Evolutionary conservation across 2,329 filamentous ascomycete species (phyloP).

Genomic region (Amphichorda felina): DNA sequence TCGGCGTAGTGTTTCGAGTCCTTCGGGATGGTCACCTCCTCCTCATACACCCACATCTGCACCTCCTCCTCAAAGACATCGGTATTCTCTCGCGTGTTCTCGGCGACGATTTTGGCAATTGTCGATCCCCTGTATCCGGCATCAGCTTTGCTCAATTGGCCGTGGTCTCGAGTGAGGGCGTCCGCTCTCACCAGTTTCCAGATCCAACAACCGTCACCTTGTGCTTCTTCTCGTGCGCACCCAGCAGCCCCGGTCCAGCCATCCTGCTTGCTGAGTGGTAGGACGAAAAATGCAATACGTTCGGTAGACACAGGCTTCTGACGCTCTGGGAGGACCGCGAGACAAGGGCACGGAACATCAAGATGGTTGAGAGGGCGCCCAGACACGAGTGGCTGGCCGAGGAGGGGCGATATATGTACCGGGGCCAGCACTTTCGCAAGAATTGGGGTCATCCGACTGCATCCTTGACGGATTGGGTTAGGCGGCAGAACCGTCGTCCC

Average conservation of each 20-base stretch:
- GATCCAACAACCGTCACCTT: slow-evolving; percentile 92
- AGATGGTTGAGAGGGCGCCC: background rate
- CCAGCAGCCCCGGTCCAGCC: slow-evolving; percentile 20
- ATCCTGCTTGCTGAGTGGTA: slow-evolving; percentile 14
- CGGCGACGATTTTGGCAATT: slow-evolving; percentile 92
- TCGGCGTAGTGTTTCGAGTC: slow-evolving; percentile 63
- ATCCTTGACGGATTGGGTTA: slow-evolving; percentile 1
- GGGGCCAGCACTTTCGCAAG: background rate
- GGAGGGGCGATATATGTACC: background rate
- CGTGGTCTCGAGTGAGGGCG: background rate
- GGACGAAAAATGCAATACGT: background rate
- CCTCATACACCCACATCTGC: slow-evolving; percentile 99
- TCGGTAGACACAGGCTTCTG: background rate
- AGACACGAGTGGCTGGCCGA: background rate
- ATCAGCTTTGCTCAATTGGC: background rate
- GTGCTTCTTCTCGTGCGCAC: slow-evolving; percentile 58
- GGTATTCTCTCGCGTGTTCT: slow-evolving; percentile 71
- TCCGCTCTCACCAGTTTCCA: slow-evolving; percentile 69
- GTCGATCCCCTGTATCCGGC: slow-evolving; percentile 65
- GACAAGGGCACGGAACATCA: slow-evolving; percentile 3
- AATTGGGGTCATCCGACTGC: background rate
- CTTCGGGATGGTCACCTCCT: slow-evolving; percentile 65
- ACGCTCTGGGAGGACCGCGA: background rate
- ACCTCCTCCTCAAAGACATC: slow-evolving; percentile 80
- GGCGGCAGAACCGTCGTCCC: background rate